Base-by-base conservation (phyloP, 2,329 filamentous ascomycete genomes). In the Epichloe sp. region DNA sequence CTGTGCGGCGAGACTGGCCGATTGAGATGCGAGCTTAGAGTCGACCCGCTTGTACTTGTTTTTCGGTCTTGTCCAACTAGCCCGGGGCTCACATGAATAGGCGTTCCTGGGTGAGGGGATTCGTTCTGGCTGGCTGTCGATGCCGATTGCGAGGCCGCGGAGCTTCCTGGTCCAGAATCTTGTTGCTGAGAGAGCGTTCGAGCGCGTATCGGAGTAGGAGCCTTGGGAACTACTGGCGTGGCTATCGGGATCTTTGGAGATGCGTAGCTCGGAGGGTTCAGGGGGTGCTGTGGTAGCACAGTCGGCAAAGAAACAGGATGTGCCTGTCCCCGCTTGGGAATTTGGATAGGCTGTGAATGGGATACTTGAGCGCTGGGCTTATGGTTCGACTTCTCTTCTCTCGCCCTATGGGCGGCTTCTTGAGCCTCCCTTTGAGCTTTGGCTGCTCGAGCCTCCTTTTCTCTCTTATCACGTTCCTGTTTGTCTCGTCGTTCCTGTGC, bases 101-200 rank as follows among this genome's bases (percentile, higher is more conserved):
- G 80, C 26, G 79, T 83, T 52, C 77, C 70, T 15, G 76, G 71
- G 59, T 80, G 79, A 48, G 81, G 78, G 35, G 80, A 82, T 10
- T 73, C 71, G 54, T 74, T 76, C 54, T 82, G 78, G 56, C 77
- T 81, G 17, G 72, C 64, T 4, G 65, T 69, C 7, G 74, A 73
- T 42, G 70, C 71, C 55, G 84, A 76, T 62, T 85, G 79, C 1
- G 86, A 83, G 3, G 82, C 78, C 55, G 85, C 82, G 3, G 88
- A 86, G 48, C 82, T 84, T 6, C 80, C 78, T 7, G 79, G 74
- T 62, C 83, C 80, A 10, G 81, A 81, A 26, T 83, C 84, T 63
- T 93, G 87, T 56, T 94, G 88, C 56, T 94, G 88, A 8, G 88
- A 93, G 45, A 80, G 70, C 54, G 90, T 86, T 51, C 88, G 82